These are phyloP conservation scores for Sutorius eximius DNA, from an alignment of 1,284 basidiomycete species.

Conservation along the genomic window DNA sequence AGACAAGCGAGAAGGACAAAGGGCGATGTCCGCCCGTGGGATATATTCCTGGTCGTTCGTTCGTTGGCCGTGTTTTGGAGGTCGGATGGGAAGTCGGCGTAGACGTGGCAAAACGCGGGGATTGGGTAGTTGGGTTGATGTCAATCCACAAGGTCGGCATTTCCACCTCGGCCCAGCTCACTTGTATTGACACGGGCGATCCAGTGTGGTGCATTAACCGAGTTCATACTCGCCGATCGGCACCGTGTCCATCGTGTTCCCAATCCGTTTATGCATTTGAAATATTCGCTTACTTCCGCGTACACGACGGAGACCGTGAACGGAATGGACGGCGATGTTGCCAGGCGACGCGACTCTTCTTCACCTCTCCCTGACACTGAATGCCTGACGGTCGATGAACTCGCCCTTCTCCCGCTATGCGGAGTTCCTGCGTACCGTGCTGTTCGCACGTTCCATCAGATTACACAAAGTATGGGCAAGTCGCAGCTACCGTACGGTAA, in stretches of 20 bases:
- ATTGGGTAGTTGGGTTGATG: slow-evolving; percentile 80
- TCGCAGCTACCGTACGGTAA: slow-evolving; percentile 24
- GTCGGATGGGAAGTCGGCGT: slow-evolving; percentile 76
- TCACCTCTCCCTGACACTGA: slow-evolving; percentile 8
- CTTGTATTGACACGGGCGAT: slow-evolving; percentile 6
- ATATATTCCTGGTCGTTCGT: slow-evolving; percentile 79
- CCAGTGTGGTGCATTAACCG: slow-evolving; percentile 78
- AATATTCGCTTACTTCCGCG: slow-evolving; percentile 16
- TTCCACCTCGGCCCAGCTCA: slow-evolving; percentile 10
- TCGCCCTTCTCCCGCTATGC: slow-evolving; percentile 74
- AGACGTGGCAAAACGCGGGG: slow-evolving; percentile 66
- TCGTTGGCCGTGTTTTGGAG: slow-evolving; percentile 78
- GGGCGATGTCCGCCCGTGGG: slow-evolving; percentile 48
- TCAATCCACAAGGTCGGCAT: slow-evolving; percentile 72
- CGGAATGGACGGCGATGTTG: slow-evolving; percentile 8
- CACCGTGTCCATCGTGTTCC: slow-evolving; percentile 74
- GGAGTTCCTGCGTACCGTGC: slow-evolving; percentile 79
- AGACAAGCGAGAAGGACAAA: slow-evolving; percentile 33
- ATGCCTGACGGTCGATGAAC: slow-evolving; percentile 65
- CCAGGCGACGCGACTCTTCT: slow-evolving; percentile 12
- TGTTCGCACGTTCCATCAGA: slow-evolving; percentile 54
- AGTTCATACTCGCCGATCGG: slow-evolving; percentile 81
- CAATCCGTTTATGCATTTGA: slow-evolving; percentile 43
- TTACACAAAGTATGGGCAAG: slow-evolving; percentile 32
- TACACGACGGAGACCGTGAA: slow-evolving; percentile 6